Conservation (phyloP, 164 flowering plant species). For the Aristolochia fimbriata region DNA sequence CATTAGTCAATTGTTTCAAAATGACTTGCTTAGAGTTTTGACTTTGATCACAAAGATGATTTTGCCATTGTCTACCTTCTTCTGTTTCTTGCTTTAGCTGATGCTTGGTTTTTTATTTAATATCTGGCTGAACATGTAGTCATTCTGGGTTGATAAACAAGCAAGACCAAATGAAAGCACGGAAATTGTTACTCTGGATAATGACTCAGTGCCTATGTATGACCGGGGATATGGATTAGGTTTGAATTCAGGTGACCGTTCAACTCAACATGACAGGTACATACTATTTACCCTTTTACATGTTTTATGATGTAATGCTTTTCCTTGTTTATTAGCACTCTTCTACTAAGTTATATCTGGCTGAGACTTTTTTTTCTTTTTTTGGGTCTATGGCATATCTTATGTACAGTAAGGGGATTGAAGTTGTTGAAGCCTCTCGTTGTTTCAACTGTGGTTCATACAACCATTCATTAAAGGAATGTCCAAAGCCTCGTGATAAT, state of each 20-base stretch:
- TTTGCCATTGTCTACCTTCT: too few relatives aligned
- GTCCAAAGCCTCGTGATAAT: slow-evolving; percentile 84
- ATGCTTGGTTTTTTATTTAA: background rate
- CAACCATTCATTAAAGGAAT: slow-evolving; percentile 83
- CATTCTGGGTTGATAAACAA: slow-evolving; percentile 84
- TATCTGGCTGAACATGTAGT: slow-evolving; percentile 27
- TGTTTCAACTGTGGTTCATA: slow-evolving; percentile 96
- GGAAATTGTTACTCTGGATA: slow-evolving; percentile 31
- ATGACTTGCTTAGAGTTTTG: too few relatives aligned
- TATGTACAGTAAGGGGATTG: slow-evolving; percentile 34
- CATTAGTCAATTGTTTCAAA: too few relatives aligned
- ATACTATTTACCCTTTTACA: too few relatives aligned
- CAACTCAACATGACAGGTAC: slow-evolving; percentile 52
- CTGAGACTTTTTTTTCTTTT: too few relatives aligned
- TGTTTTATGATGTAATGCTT: too few relatives aligned
- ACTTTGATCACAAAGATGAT: too few relatives aligned
- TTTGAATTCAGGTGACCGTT: slow-evolving; percentile 46
- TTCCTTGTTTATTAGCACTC: too few relatives aligned
- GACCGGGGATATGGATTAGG: slow-evolving; percentile 80
- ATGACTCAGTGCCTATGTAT: slow-evolving; percentile 58
- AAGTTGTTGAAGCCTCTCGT: slow-evolving; percentile 51
- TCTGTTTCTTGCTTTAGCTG: background rate
- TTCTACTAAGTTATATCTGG: too few relatives aligned
- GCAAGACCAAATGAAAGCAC: slow-evolving; percentile 24
- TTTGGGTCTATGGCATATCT: background rate